Percentiles rank a stretch among this genome's conserved stretches.
phyloP scores from a whole-genome alignment of 78 protist species.

The Dictyostelium brefeldianum region DNA sequence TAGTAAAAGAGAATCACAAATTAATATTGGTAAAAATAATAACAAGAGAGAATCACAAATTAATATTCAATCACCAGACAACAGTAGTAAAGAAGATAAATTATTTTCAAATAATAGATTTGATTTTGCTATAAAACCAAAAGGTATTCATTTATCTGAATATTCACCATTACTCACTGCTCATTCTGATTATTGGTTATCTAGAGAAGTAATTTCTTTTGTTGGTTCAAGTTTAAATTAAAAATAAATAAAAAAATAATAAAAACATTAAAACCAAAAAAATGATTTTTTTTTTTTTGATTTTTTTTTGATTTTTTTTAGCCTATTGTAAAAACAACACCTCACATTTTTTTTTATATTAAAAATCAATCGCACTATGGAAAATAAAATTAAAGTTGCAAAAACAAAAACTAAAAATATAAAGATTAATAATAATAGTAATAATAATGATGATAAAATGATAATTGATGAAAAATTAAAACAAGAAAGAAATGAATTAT shows the following conservation, averaged over 20 bases:
- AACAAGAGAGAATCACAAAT: not conserved
- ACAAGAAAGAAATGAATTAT: no score
- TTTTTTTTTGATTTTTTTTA: no score
- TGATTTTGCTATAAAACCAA: constrained; percentile 58
- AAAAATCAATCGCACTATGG: no score
- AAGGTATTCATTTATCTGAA: constrained; percentile 35
- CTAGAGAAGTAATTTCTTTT: constrained; percentile 26
- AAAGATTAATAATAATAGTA: no score
- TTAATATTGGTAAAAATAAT: not conserved
- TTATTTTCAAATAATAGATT: constrained; percentile 41
- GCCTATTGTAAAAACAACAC: no score
- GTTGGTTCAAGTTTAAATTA: not conserved
- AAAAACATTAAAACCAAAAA: no score
- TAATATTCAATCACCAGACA: not conserved
- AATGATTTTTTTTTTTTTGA: no score
- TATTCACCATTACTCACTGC: constrained; percentile 14
- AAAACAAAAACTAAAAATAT: no score
- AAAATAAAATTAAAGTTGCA: no score
- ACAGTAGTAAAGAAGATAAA: not conserved
- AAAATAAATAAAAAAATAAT: not conserved
- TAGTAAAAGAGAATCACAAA: not conserved
- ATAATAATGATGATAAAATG: no score
- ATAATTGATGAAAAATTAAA: no score
- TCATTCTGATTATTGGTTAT: constrained; percentile 42
- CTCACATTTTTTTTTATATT: no score